A percentile compares a stretch with the other conserved stretches of the same genome.
Conservation (phyloP, 2,329 filamentous ascomycete species). For the Aaosphaeria pasadenensis region DNA sequence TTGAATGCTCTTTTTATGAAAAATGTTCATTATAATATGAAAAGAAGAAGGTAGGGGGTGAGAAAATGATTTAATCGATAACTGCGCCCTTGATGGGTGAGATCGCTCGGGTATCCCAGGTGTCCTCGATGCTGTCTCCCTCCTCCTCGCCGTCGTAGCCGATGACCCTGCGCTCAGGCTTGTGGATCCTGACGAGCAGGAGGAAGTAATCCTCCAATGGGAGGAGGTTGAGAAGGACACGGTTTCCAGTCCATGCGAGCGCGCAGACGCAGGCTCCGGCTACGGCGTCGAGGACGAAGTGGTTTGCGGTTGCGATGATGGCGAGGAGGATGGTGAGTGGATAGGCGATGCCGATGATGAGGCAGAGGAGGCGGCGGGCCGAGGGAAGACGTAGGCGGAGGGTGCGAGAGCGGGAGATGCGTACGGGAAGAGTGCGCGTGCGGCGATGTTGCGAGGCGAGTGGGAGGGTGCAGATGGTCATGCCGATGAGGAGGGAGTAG, state of each 20-base stretch:
- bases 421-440: constrained; percentile 31
- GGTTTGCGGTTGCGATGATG: constrained; percentile 70
- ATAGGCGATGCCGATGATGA: constrained; percentile 59
- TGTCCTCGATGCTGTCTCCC: no score
- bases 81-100: no score
- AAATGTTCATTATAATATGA: no score
- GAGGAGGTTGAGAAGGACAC: constrained; percentile 60
- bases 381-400: constrained; percentile 42
- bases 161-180: constrained; percentile 45
- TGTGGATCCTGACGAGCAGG: constrained; percentile 61
- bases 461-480: constrained; percentile 66
- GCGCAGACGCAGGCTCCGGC: constrained; percentile 65
- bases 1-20: no score
- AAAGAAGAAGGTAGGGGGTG: no score
- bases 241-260: constrained; percentile 59
- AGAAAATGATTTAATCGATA: no score
- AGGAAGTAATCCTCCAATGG: constrained; percentile 68
- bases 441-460: constrained; percentile 53
- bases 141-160: constrained; percentile 15
- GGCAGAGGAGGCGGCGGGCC: constrained; percentile 51
- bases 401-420: constrained; percentile 23
- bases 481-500: constrained; percentile 69
- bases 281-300: constrained; percentile 69
- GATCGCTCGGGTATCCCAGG: no score
- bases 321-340: constrained; percentile 63